Percentiles rank a stretch among this genome's conserved stretches.
These are phyloP conservation scores for Mimosa pudica DNA, from an alignment of 306 rosid genomes.

Conservation along the genomic window DNA sequence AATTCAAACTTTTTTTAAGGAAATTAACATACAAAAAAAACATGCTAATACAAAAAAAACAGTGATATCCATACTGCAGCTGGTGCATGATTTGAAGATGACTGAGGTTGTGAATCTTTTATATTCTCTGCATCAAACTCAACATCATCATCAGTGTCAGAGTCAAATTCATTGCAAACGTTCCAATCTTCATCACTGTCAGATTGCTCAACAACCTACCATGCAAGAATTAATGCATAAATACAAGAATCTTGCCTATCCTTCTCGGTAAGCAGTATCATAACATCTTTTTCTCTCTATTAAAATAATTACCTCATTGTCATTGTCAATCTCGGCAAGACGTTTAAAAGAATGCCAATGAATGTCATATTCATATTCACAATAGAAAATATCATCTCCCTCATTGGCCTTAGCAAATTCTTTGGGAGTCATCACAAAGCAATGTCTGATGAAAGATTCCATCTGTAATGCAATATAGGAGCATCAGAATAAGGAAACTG, in stretches of 20 bases:
- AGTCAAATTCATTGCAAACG: constrained; percentile 49
- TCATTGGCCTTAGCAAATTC: constrained; percentile 73
- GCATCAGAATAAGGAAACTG: constrained; percentile 19
- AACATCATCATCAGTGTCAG: constrained; percentile 74
- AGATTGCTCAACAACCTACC: constrained; percentile 62
- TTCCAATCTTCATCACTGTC: constrained; percentile 84
- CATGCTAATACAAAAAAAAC: constrained; percentile 26
- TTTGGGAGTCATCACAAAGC: constrained; percentile 72
- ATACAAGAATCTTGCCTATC: constrained; percentile 11
- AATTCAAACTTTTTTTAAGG: constrained; percentile 22
- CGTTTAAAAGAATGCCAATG: constrained; percentile 92
- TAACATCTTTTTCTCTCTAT: constrained; percentile 19
- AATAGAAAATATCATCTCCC: constrained; percentile 87
- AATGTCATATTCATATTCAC: constrained; percentile 90
- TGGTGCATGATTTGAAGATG: constrained; percentile 49
- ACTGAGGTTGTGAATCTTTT: constrained; percentile 43
- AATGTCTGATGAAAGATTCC: constrained; percentile 82
- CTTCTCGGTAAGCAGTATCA: constrained; percentile 13
- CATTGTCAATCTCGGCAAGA: constrained; percentile 71
- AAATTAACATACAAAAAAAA: constrained; percentile 36
- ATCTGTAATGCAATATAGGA: constrained; percentile 54
- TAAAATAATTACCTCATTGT: constrained; percentile 52
- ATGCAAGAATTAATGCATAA: constrained; percentile 32
- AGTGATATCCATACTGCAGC: constrained; percentile 73
- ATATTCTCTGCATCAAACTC: constrained; percentile 64